Evolutionary conservation across 192 early-diverging fungal species (phyloP), one percentile per base, ranked within the genome.

Genomic region (Rhizoclosmatium globosum): DNA sequence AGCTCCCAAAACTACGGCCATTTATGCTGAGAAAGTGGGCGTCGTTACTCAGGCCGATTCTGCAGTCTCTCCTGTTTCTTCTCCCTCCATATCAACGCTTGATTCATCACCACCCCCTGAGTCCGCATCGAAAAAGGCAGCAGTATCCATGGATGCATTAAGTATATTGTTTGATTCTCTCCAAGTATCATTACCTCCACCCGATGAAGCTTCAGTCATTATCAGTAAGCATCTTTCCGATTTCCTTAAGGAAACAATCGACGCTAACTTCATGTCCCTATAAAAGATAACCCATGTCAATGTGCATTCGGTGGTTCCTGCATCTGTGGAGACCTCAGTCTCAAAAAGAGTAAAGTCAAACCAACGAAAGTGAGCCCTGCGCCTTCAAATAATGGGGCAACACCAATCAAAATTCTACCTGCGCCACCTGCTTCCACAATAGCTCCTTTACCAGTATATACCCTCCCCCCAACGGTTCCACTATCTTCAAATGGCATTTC

Each of bases 241-340:
- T 31, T 31, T 31, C 0, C 31, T 31, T 31, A 31, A 31, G 31
- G 31, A 31, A 31, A 31, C 31, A 31, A 31, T 31, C 0, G 31
- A 31, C 0, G 31, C 31, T 31, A 0, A 31, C 31, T 31, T 13
- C 17, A 0, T 53, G 50, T 1, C 6, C 0, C 50, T 7, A 39
- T 21, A 17, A 11, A 3, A 72, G 70, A 47, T 15, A 72, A 72
- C 57, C 70, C 70, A 7, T 72, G 70, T 11, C 42, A 17, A 21
- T 72, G 70, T 41, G 70, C 70, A 11, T 72, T 72, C 42, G 70
- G 70, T 2, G 38, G 38, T 19, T n/a, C 53, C 6, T 72, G 70
- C 50, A 72, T 72, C 56, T 72, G 70, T 44, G 70, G 70, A 6
- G 70, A 72, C 38, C 7, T 72, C 7, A 72, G 57, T 39, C 31